A percentile compares a stretch with the other conserved stretches of the same genome.
These are phyloP conservation scores for Botrytis elliptica DNA, from an alignment of 2,329 filamentous ascomycete genomes.

Conservation along the genomic window DNA sequence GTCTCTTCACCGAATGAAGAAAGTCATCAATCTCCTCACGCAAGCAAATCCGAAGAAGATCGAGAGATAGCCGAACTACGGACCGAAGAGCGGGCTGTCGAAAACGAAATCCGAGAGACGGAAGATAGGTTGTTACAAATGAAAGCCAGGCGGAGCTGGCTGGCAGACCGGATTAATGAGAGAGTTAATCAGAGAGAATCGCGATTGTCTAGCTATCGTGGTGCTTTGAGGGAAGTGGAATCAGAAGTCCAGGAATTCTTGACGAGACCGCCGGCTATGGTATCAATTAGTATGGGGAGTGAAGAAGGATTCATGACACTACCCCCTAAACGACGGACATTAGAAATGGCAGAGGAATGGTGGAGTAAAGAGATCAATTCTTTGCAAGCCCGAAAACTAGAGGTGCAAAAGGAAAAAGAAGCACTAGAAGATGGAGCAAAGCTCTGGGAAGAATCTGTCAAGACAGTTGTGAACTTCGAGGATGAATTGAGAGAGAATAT, in stretches of 20 bases:
- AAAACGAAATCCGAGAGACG: slow-evolving; percentile 62
- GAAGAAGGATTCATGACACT: slow-evolving; percentile 55
- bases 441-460: slow-evolving; percentile 64
- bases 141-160: slow-evolving; percentile 57
- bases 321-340: slow-evolving; percentile 62
- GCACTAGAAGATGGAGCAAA: slow-evolving; percentile 66
- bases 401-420: slow-evolving; percentile 59
- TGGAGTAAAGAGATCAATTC: slow-evolving; percentile 63
- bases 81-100: slow-evolving; percentile 53
- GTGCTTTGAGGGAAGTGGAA: slow-evolving; percentile 65
- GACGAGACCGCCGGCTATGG: slow-evolving; percentile 49
- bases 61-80: slow-evolving; percentile 60
- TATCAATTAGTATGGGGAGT: slow-evolving; percentile 29
- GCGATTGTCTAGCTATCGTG: slow-evolving; percentile 68
- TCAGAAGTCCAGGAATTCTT: slow-evolving; percentile 60
- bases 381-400: slow-evolving; percentile 53
- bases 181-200: slow-evolving; percentile 66
- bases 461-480: slow-evolving; percentile 64
- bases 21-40: slow-evolving; percentile 50
- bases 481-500: slow-evolving; percentile 57
- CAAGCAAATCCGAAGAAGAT: slow-evolving; percentile 51
- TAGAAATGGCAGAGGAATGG: slow-evolving; percentile 69
- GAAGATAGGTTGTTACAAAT: slow-evolving; percentile 63
- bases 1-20: slow-evolving; percentile 52
- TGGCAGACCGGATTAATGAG: slow-evolving; percentile 60